A percentile compares a stretch with the other conserved stretches of the same genome.
phyloP scores from a whole-genome alignment of 768 basidiomycete species.

The Termitomyces sp. region DNA sequence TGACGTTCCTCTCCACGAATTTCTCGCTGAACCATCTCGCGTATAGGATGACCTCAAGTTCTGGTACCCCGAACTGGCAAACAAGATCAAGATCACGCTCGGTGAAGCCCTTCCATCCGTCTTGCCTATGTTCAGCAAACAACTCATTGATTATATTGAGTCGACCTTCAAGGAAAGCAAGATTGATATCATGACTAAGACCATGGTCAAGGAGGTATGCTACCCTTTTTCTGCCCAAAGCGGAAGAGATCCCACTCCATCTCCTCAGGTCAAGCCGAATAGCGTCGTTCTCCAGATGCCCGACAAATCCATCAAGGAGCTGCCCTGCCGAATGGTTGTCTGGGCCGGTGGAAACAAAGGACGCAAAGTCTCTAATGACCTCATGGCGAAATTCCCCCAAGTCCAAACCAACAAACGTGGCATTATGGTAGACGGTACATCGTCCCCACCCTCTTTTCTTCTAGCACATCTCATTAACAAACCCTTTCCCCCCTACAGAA shows the following conservation, averaged over 20 bases:
- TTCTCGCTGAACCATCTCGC: neutral
- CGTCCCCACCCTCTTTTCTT: neutral
- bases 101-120: conserved; percentile 97
- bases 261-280: conserved; percentile 64
- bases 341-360: conserved; percentile 83
- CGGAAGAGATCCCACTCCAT: neutral
- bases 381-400: conserved; percentile 59
- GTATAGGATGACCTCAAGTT: conserved; percentile 68
- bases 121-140: conserved; percentile 90
- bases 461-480: neutral
- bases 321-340: conserved; percentile 92
- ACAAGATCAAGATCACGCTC: conserved; percentile 82
- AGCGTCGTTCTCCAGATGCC: conserved; percentile 86
- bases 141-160: conserved; percentile 89
- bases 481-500: conserved; percentile 37
- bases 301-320: conserved; percentile 79
- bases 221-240: neutral
- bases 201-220: conserved; percentile 90
- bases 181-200: conserved; percentile 94
- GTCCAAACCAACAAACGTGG: conserved; percentile 86
- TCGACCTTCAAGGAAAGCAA: conserved; percentile 97
- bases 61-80: conserved; percentile 96
- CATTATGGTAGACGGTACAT: conserved; percentile 72
- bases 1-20: neutral
- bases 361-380: conserved; percentile 44